phyloP scores from a whole-genome alignment of 352 stramenopile genomes.

The Pythium chondricola region DNA sequence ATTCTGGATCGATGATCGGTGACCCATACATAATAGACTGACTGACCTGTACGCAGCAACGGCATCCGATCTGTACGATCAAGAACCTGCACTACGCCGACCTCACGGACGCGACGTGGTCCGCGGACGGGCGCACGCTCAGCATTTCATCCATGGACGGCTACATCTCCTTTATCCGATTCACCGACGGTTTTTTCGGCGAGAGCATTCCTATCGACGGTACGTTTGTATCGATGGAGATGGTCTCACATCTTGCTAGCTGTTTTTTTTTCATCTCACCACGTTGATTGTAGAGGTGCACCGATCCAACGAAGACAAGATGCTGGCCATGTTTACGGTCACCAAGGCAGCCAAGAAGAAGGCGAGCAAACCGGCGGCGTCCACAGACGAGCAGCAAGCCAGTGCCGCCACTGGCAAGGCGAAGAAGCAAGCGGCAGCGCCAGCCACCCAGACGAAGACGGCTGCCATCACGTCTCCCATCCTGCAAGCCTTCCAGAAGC shows the following conservation, averaged over 20 bases:
- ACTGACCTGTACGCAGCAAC: conserved; percentile 42
- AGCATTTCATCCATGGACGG: conserved; percentile 94
- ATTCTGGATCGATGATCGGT: conserved; percentile 1
- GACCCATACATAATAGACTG: too few relatives aligned
- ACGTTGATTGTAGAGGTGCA: conserved; percentile 37
- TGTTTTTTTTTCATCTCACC: background rate
- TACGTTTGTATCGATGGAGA: background rate
- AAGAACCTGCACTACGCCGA: conserved; percentile 93
- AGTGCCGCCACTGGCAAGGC: conserved; percentile 1
- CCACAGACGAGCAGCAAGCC: background rate
- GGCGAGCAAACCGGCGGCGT: conserved; percentile 7
- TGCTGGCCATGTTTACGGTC: conserved; percentile 48
- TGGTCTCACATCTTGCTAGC: background rate
- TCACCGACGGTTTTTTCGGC: conserved; percentile 85
- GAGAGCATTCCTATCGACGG: conserved; percentile 10
- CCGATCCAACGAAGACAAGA: conserved; percentile 42
- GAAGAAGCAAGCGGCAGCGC: background rate
- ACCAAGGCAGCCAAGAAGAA: conserved; percentile 67
- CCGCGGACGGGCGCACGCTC: conserved; percentile 84
- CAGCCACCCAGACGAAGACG: conserved; percentile 19
- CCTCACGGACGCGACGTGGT: conserved; percentile 93
- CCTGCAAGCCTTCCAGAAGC: conserved; percentile 19
- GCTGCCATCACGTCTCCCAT: conserved; percentile 10
- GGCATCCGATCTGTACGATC: conserved; percentile 83
- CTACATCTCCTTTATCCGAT: conserved; percentile 93